Conservation (phyloP, 371 early-diverging fungal species). For the Coemansia sp. region DNA sequence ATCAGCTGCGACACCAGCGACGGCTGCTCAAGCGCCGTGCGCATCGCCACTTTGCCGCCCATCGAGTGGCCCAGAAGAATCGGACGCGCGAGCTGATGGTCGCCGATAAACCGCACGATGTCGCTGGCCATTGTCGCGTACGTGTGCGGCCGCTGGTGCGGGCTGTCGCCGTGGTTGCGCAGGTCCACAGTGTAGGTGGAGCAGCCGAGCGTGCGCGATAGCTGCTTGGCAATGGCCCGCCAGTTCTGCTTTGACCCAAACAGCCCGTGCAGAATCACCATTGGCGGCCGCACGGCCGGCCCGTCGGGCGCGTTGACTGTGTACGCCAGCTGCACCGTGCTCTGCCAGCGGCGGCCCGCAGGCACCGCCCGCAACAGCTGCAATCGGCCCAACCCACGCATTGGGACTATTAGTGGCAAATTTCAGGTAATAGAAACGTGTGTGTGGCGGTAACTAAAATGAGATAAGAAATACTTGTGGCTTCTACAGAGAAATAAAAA, state of each 20-base stretch:
- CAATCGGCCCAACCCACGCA: background rate
- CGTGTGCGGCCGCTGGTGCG: constrained; percentile 66
- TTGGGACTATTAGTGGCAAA: too few species aligned
- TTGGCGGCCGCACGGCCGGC: constrained; percentile 40
- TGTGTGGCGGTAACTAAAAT: too few species aligned
- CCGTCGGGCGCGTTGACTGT: constrained; percentile 13
- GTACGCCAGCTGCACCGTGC: constrained; percentile 34
- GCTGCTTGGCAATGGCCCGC: constrained; percentile 76
- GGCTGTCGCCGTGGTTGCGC: constrained; percentile 93
- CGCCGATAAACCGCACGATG: constrained; percentile 62
- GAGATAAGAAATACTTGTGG: background rate
- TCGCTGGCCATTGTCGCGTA: constrained; percentile 82
- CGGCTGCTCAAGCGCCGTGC: constrained; percentile 64
- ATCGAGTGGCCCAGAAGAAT: constrained; percentile 89
- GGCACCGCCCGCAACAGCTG: background rate
- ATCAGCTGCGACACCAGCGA: constrained; percentile 65
- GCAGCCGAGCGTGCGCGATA: constrained; percentile 61
- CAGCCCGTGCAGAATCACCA: constrained; percentile 86
- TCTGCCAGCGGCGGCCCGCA: constrained; percentile 4
- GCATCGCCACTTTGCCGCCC: constrained; percentile 94
- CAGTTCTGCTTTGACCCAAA: constrained; percentile 96
- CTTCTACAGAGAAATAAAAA: background rate
- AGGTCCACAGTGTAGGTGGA: constrained; percentile 77
- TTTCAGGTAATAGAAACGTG: too few species aligned
- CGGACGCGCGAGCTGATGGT: constrained; percentile 57